A percentile compares a stretch with the other conserved stretches of the same genome.
Conservation (phyloP, 2,329 filamentous ascomycete genomes). For the Colletotrichum chrysophilum region DNA sequence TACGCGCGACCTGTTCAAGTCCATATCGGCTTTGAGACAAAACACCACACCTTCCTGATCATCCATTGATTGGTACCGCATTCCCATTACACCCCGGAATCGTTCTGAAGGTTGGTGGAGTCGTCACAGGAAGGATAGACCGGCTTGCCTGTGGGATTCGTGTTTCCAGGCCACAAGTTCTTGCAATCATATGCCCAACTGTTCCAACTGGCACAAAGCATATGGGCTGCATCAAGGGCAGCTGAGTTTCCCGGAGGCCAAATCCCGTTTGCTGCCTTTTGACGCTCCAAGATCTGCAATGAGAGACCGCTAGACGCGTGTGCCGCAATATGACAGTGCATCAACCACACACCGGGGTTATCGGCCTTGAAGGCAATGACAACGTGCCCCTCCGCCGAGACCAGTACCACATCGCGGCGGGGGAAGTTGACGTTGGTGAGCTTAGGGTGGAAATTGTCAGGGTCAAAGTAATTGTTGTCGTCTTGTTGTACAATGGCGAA, state of each 20-base stretch:
- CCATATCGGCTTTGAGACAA: no score
- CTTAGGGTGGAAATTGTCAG: fast-evolving
- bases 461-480: neutral
- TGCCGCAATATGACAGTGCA: neutral
- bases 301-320: neutral
- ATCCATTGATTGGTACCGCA: no score
- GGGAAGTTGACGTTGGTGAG: neutral
- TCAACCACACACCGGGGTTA: neutral
- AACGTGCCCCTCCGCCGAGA: fast-evolving
- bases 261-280: fast-evolving
- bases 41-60: no score
- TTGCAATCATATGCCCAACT: neutral
- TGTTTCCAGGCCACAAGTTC: neutral
- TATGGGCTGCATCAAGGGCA: fast-evolving
- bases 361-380: neutral
- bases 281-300: neutral
- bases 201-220: neutral
- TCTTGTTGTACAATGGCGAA: neutral
- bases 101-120: neutral
- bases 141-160: fast-evolving
- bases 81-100: neutral
- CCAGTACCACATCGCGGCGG: neutral
- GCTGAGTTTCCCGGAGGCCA: fast-evolving
- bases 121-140: neutral
- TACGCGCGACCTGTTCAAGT: no score